These are phyloP conservation scores for Barbatosphaeria neglecta DNA, from an alignment of 495 filamentous ascomycete species.

Conservation along the genomic window DNA sequence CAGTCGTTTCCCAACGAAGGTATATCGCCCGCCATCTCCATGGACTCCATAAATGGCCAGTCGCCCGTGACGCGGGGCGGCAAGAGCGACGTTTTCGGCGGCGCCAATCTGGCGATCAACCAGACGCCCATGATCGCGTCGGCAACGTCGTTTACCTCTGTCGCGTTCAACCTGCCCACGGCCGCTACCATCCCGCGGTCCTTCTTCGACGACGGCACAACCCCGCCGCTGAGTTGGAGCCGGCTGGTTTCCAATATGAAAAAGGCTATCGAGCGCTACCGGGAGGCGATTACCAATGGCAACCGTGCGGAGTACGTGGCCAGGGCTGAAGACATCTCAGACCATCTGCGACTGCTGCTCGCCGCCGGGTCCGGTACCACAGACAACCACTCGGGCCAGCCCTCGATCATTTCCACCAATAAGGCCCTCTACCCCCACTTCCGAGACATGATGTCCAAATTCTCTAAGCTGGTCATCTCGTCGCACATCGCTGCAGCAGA, in stretches of 20 bases:
- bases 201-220: constrained; percentile 74
- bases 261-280: constrained; percentile 72
- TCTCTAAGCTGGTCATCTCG: constrained; percentile 93
- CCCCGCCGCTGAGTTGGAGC: constrained; percentile 73
- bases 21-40: constrained; percentile 79
- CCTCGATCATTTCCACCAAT: constrained; percentile 97
- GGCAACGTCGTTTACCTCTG: constrained; percentile 55
- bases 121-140: constrained; percentile 48
- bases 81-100: constrained; percentile 35
- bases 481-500: constrained; percentile 97
- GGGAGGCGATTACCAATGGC: constrained; percentile 67
- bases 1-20: constrained; percentile 57
- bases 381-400: constrained; percentile 96
- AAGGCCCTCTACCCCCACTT: constrained; percentile 95
- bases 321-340: constrained; percentile 91
- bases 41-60: constrained; percentile 67
- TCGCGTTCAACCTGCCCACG: constrained; percentile 40
- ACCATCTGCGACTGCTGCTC: constrained; percentile 86
- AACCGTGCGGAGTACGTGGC: constrained; percentile 83
- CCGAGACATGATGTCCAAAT: constrained; percentile 98
- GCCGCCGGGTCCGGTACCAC: constrained; percentile 93
- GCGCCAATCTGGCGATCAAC: constrained; percentile 27
- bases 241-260: constrained; percentile 84
- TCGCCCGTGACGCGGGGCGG: constrained; percentile 33
- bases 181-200: constrained; percentile 57